Evolutionary conservation across 2,329 filamentous ascomycete genomes (phyloP).

Genomic region (Fusarium floridanum): DNA sequence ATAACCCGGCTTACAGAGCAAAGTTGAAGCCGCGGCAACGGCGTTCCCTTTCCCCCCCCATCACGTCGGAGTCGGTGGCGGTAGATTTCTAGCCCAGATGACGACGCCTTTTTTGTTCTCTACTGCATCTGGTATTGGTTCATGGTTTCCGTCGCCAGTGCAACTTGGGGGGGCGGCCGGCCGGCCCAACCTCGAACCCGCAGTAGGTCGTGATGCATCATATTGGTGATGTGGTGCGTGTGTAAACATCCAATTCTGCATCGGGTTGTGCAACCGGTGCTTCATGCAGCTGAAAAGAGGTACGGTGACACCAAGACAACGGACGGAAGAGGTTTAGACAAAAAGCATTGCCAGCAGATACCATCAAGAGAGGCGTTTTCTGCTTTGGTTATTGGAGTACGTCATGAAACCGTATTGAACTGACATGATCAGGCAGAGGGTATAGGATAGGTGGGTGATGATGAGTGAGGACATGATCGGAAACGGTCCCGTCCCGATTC

Average conservation of each 20-base stretch:
- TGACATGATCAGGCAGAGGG: neutral
- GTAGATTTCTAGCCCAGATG: conserved; percentile 5
- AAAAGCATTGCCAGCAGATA: neutral
- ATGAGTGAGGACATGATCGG: neutral
- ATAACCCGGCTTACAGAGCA: neutral
- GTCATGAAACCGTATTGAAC: neutral
- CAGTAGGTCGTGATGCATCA: neutral
- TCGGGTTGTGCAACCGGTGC: neutral
- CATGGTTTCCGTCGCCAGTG: neutral
- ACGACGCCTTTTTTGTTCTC: conserved; percentile 7
- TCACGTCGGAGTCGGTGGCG: neutral
- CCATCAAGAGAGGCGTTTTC: neutral
- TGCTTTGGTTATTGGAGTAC: neutral
- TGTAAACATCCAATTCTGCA: neutral
- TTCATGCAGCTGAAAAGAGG: neutral
- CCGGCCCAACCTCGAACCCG: neutral
- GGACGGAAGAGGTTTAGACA: neutral
- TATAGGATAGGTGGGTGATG: neutral
- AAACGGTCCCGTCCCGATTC: neutral
- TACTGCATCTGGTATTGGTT: conserved; percentile 9
- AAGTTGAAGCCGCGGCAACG: conserved; percentile 3
- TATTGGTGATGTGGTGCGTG: neutral
- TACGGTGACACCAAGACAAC: neutral
- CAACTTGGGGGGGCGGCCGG: neutral
- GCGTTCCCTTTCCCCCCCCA: neutral